These are phyloP conservation scores for Arctostaphylos glauca DNA, from an alignment of 148 eudicot species.

Conservation along the genomic window DNA sequence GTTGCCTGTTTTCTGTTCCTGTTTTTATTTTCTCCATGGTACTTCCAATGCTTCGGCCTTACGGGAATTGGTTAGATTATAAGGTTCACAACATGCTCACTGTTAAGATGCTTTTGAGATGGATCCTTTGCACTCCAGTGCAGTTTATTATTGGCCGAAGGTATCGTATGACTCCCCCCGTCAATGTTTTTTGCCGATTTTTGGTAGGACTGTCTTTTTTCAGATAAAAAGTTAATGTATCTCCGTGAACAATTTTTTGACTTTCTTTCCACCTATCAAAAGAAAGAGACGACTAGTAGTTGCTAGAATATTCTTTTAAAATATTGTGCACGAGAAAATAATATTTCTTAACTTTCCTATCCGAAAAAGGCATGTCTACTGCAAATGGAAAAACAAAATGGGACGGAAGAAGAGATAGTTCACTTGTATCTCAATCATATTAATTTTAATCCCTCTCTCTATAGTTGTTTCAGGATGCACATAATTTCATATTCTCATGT, in stretches of 20 bases:
- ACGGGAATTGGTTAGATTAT: slow-evolving; percentile 82
- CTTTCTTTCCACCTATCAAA: neutral
- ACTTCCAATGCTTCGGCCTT: slow-evolving; percentile 83
- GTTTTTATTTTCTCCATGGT: slow-evolving; percentile 83
- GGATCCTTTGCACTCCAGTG: slow-evolving; percentile 88
- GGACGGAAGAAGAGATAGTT: too few relatives aligned
- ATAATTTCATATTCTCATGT: neutral
- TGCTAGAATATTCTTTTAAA: too few relatives aligned
- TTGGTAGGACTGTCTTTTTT: neutral
- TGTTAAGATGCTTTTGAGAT: slow-evolving; percentile 73
- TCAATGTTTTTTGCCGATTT: neutral
- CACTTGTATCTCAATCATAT: too few relatives aligned
- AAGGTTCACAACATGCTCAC: slow-evolving; percentile 77
- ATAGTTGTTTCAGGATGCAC: neutral
- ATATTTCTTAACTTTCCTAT: neutral
- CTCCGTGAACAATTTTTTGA: neutral
- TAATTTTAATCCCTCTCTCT: neutral
- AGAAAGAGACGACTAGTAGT: neutral
- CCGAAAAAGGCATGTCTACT: neutral
- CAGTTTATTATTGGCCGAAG: slow-evolving; percentile 88
- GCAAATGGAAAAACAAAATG: too few relatives aligned
- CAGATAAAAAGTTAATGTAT: neutral
- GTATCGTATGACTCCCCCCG: slow-evolving; percentile 29
- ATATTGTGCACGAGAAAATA: neutral
- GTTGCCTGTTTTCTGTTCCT: slow-evolving; percentile 82